Evolutionary conservation across 345 rosid genomes (phyloP), one percentile per base, ranked within the genome.

Genomic region (Bruguiera sexangula): DNA sequence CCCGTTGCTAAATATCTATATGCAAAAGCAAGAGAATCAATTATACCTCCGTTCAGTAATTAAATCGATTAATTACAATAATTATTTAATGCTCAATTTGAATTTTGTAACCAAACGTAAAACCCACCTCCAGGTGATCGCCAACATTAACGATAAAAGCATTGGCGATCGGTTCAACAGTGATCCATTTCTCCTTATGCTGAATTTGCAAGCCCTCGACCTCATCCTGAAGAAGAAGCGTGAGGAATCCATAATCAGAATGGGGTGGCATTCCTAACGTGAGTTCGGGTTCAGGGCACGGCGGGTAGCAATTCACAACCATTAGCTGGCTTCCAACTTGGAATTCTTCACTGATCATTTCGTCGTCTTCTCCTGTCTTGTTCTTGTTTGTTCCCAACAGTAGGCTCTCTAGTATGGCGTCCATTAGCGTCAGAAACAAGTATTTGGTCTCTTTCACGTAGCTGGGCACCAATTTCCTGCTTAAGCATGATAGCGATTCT

Each of bases 191-290:
- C 2, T 80, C 87, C 34, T 78, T 51, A 61, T 73, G 69, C 48
- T 79, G 79, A 76, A 93, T 85, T 69, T 93, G 96, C 32, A 90
- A 75, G 7, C 98, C 96, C 70, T 86, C 73, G 8, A 90, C 96
- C 15, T 85, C 84, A 54, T 93, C 98, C 76, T 90, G 98, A 54
- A 93, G 96, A 20, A 93, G 84, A 52, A 93, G 91, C 1, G 98
- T 93, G 65, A 93, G 82, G 79, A 90, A 86, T 1, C 98, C 98
- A 56, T 88, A 93, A 36, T 93, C 98, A 2, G 98, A 90, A 81
- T 90, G 98, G 0, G 98, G 96, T 2, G 98, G 98, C 93, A 93
- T 90, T 65, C 98, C 96, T 3, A 93, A 76, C 7, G 98, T 93
- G 32, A 90, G 81, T 57, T 90, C 87, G 8, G 98, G 98, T 63